A percentile compares a stretch with the other conserved stretches of the same genome.
Evolutionary conservation across 257 asterid genomes (phyloP).

Genomic region (Forsythia suspensa): DNA sequence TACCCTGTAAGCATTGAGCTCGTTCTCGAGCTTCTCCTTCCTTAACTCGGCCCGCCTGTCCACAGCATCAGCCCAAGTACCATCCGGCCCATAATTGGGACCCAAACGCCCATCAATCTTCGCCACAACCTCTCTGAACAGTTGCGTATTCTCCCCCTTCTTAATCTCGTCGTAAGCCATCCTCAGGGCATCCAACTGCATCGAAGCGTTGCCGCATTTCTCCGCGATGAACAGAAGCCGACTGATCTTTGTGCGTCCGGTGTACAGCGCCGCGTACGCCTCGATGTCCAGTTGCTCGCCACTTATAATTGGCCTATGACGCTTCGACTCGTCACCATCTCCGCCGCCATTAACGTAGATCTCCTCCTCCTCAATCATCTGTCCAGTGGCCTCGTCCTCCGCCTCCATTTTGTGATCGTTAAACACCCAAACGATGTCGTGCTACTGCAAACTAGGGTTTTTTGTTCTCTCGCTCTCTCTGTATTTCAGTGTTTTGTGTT

Average conservation of each 20-base stretch:
- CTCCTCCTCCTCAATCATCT: conserved; percentile 61
- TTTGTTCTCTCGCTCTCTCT: conserved; percentile 10
- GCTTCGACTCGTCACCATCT: conserved; percentile 42
- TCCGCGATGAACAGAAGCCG: conserved; percentile 80
- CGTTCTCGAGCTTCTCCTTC: conserved; percentile 91
- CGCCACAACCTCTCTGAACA: conserved; percentile 72
- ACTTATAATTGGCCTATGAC: conserved; percentile 82
- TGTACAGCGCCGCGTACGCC: conserved; percentile 85
- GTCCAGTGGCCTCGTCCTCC: conserved; percentile 51
- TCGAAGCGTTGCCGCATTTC: conserved; percentile 55
- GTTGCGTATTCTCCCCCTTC: conserved; percentile 88
- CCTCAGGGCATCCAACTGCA: conserved; percentile 85
- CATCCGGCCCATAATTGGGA: conserved; percentile 57
- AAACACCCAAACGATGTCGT: conserved; percentile 18
- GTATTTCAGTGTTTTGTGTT: background rate
- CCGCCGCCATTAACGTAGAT: conserved; percentile 60
- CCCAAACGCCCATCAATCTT: conserved; percentile 82
- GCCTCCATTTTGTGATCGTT: conserved; percentile 51
- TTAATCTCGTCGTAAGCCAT: conserved; percentile 96
- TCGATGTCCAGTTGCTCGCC: conserved; percentile 89
- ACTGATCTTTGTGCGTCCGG: conserved; percentile 81
- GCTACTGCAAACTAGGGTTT: conserved; percentile 39
- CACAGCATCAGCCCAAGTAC: conserved; percentile 73
- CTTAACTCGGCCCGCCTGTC: conserved; percentile 77
- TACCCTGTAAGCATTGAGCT: conserved; percentile 90